A percentile compares a stretch with the other conserved stretches of the same genome.
These are phyloP conservation scores for Amanita brunnescens DNA, from an alignment of 768 basidiomycete species.

Conservation along the genomic window DNA sequence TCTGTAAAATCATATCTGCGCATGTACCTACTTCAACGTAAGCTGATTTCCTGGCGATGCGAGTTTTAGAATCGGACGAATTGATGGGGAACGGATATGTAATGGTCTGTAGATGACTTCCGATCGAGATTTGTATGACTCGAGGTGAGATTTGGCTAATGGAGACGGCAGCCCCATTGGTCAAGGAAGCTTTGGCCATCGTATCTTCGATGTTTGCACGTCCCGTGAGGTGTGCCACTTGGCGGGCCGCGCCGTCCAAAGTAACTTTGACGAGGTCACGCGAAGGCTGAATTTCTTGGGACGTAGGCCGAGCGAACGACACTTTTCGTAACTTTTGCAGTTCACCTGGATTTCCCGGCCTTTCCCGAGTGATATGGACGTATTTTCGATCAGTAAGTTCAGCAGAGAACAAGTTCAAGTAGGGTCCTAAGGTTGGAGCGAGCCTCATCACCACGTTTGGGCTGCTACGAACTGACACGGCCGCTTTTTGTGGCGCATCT, in stretches of 20 bases:
- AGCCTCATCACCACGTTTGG: background rate
- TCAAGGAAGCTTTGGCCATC: slow-evolving; percentile 13
- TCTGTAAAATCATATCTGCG: slow-evolving; percentile 11
- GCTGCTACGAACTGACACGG: slow-evolving; percentile 10
- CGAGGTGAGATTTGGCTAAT: slow-evolving; percentile 22
- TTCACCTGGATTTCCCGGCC: slow-evolving; percentile 3
- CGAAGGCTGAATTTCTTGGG: background rate
- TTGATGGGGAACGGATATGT: slow-evolving; percentile 37
- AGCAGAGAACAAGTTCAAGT: slow-evolving; percentile 17
- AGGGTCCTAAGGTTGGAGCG: slow-evolving; percentile 12
- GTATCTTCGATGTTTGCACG: slow-evolving; percentile 13
- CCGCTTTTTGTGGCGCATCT: slow-evolving; percentile 9
- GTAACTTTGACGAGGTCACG: background rate
- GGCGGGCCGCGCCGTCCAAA: background rate
- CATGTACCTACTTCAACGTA: slow-evolving; percentile 32
- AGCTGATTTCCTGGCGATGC: slow-evolving; percentile 42
- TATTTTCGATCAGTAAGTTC: slow-evolving; percentile 15
- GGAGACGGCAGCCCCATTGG: slow-evolving; percentile 15
- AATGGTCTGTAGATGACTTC: slow-evolving; percentile 18
- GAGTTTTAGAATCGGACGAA: slow-evolving; percentile 25
- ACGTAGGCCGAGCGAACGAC: background rate
- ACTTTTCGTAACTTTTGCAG: slow-evolving; percentile 1
- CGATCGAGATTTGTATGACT: slow-evolving; percentile 22
- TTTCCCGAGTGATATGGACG: slow-evolving; percentile 14
- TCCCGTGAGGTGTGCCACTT: slow-evolving; percentile 10